Evolutionary conservation across 2,329 filamentous ascomycete genomes (phyloP), one percentile per base, ranked within the genome.

Genomic region (Trichophyton simii): DNA sequence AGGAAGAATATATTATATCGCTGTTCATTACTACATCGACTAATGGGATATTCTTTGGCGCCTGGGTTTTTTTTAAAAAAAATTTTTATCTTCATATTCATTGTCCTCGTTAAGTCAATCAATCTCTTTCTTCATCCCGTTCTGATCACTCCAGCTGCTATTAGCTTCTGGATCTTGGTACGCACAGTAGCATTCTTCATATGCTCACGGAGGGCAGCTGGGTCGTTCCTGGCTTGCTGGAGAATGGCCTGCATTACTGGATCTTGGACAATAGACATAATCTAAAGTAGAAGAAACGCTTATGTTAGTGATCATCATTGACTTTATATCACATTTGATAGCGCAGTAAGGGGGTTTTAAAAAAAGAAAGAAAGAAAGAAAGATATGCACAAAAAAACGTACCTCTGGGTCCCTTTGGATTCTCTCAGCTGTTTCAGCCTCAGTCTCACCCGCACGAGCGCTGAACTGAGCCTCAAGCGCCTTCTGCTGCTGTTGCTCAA

Each of bases 241-340:
- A 97, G 83, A 67, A 96, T 96, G 67, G 87, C 88, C 78, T 99
- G 91, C 92, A 99, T 97, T 72, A 99, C 87, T 15, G 94, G 94
- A 72, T 99, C 94, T 75, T 91, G 87, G 77, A 97, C 88, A 71
- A 96, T 92, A 65, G 80, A 76, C 83, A 95, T 89, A 73, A 97
- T 96, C 86, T 67, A 67, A 60, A 61, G 34, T 38, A 38, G 34
- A 13, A 38, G 34, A 38, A 38, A 38, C 2, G 11, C 3, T 38
- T 38, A 11, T 38, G 34, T 38, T 38, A 38, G 34, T 38, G 34
- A 38, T 38, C 34, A 38, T 13, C 34, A 38, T 38, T 38, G 9
- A 38, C 34, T 38, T 4, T 8, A 38, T 38, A 38, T 11, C 34
- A 11, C 9, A 38, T 38, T 38, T 13, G 3, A 38, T 38, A 38